Percentiles rank a stretch among this genome's conserved stretches.
Conservation (phyloP, 176 grass and related monocot species). For the Oryza punctata region DNA sequence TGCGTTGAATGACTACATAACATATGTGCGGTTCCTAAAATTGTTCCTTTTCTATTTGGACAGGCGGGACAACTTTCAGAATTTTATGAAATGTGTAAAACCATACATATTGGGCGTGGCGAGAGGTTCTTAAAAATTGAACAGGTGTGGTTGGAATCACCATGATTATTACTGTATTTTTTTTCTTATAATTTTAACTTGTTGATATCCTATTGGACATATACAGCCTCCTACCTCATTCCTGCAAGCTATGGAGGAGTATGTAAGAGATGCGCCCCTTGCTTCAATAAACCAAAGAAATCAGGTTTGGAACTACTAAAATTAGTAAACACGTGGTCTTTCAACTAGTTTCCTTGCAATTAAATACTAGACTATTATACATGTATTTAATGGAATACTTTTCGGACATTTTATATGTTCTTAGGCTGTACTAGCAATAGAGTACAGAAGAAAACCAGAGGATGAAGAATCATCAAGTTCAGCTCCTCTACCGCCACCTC, state of each 20-base stretch:
- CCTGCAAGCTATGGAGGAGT: conserved; percentile 87
- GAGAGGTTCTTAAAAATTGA: conserved; percentile 79
- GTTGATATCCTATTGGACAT: conserved; percentile 31
- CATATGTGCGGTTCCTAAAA: not conserved
- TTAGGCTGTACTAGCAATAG: conserved; percentile 67
- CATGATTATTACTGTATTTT: not conserved
- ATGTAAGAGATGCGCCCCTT: conserved; percentile 81
- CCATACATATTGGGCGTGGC: conserved; percentile 75
- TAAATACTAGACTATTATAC: not conserved
- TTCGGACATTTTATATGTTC: conserved; percentile 1
- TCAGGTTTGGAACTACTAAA: conserved; percentile 48
- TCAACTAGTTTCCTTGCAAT: conserved; percentile 1
- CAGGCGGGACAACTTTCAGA: conserved; percentile 87
- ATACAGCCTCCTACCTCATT: conserved; percentile 89
- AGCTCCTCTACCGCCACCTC: conserved; percentile 30
- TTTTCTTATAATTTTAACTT: conserved; percentile 1
- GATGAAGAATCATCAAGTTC: conserved; percentile 49
- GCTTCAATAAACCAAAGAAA: conserved; percentile 59
- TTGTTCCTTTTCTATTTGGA: conserved; percentile 27
- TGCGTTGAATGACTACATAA: not conserved
- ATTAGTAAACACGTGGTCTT: not conserved
- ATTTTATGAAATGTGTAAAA: conserved; percentile 92
- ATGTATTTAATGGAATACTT: not conserved
- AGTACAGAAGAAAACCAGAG: conserved; percentile 68
- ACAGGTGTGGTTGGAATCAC: conserved; percentile 51